Evolutionary conservation across 2,329 filamentous ascomycete species (phyloP).

Genomic region (Cryphonectria parasitica): DNA sequence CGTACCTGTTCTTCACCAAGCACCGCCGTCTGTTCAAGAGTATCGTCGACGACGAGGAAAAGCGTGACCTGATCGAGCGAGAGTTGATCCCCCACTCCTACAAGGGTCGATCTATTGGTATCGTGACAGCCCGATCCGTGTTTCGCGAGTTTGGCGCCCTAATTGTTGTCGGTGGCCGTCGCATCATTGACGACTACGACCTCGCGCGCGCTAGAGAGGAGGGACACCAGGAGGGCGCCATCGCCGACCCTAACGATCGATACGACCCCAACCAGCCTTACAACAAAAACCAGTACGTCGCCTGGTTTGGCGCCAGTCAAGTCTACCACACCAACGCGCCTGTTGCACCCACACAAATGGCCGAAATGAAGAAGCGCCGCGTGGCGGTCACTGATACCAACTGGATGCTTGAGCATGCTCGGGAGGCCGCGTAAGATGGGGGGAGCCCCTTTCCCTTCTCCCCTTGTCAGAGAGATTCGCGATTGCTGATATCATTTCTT

Average conservation of each 20-base stretch:
- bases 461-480: background rate
- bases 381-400: slow-evolving; percentile 91
- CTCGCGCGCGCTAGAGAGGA: slow-evolving; percentile 74
- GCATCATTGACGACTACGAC: slow-evolving; percentile 88
- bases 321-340: slow-evolving; percentile 88
- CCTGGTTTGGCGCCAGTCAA: slow-evolving; percentile 95
- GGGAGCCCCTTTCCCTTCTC: background rate
- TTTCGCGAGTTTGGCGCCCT: slow-evolving; percentile 95
- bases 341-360: slow-evolving; percentile 70
- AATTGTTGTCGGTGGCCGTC: slow-evolving; percentile 89
- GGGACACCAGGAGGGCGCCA: slow-evolving; percentile 82
- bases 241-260: slow-evolving; percentile 87
- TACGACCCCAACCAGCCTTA: slow-evolving; percentile 82
- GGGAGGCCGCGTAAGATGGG: slow-evolving; percentile 76
- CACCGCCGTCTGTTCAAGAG: slow-evolving; percentile 97
- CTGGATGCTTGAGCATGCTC: slow-evolving; percentile 95
- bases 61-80: slow-evolving; percentile 92
- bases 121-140: slow-evolving; percentile 93
- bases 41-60: slow-evolving; percentile 96
- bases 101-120: slow-evolving; percentile 95
- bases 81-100: slow-evolving; percentile 97
- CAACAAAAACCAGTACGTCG: slow-evolving; percentile 98
- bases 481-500: background rate
- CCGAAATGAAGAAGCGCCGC: slow-evolving; percentile 79
- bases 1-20: slow-evolving; percentile 98